A percentile compares a stretch with the other conserved stretches of the same genome.
Conservation (phyloP, 164 flowering plant species). For the Paratinospora sagittata region DNA sequence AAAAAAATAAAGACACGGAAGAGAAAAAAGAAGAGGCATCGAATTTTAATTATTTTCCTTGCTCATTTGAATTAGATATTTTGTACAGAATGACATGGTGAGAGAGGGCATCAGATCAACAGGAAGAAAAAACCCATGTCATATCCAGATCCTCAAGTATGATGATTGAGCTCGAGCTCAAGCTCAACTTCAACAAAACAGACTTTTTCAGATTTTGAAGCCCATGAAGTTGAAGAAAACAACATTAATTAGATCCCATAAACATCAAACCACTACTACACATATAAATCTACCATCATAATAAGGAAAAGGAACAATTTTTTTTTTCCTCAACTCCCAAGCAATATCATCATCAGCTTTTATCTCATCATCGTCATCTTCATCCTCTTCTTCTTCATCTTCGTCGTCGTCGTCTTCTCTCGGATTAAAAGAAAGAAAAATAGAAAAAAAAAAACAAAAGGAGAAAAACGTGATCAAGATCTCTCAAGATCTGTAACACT, state of each 20-base stretch:
- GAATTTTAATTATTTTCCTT: constrained; percentile 9
- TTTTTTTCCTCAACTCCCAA: constrained; percentile 4
- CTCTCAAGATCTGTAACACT: too few species aligned
- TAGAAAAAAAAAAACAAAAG: neutral
- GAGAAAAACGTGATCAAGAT: too few species aligned
- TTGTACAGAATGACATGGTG: constrained; percentile 14
- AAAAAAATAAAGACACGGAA: neutral
- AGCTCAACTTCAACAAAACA: constrained; percentile 19
- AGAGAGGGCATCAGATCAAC: constrained; percentile 3
- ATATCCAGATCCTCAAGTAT: constrained; percentile 11
- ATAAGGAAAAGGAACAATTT: constrained; percentile 5
- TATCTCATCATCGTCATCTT: neutral
- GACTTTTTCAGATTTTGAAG: constrained; percentile 19
- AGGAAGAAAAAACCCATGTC: constrained; percentile 8
- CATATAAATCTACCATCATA: constrained; percentile 20
- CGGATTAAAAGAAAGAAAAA: constrained; percentile 16
- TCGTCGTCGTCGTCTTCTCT: too few species aligned
- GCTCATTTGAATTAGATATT: constrained; percentile 19
- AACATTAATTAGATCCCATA: neutral
- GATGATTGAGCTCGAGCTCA: too few species aligned
- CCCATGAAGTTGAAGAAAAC: constrained; percentile 26
- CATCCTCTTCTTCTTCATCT: neutral
- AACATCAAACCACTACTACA: constrained; percentile 10
- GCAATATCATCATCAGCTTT: neutral
- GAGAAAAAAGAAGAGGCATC: neutral